phyloP scores from a whole-genome alignment of 805 yeast species.

The Myxozyma mucilagina region DNA sequence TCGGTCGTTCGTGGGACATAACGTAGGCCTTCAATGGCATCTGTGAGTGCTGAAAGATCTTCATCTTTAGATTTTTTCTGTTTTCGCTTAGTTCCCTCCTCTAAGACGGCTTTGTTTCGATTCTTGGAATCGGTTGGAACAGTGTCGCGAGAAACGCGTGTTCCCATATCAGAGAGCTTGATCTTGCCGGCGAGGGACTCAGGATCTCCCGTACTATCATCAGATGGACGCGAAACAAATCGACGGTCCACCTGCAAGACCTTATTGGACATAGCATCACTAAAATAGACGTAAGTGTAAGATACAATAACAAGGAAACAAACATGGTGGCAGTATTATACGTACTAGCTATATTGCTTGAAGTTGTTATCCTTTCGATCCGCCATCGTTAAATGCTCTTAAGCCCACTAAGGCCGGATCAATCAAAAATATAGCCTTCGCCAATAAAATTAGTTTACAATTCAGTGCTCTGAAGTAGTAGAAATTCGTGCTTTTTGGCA shows the following conservation, averaged over 20 bases:
- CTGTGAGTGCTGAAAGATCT: constrained; percentile 38
- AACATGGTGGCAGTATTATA: neutral
- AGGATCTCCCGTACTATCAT: constrained; percentile 62
- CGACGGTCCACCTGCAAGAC: constrained; percentile 63
- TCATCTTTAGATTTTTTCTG: constrained; percentile 16
- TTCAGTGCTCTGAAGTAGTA: neutral
- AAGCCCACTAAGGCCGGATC: neutral
- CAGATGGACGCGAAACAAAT: constrained; percentile 48
- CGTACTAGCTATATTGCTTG: constrained; percentile 32
- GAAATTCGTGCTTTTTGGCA: neutral
- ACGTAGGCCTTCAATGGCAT: constrained; percentile 49
- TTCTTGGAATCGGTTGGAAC: constrained; percentile 31
- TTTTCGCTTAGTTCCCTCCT: constrained; percentile 5
- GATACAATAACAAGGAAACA: neutral
- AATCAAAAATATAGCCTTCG: neutral
- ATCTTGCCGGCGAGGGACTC: constrained; percentile 70
- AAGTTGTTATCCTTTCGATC: constrained; percentile 22
- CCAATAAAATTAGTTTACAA: neutral
- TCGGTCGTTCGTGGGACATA: constrained; percentile 65
- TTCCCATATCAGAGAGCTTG: constrained; percentile 70
- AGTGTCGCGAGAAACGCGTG: constrained; percentile 40
- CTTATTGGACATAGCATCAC: constrained; percentile 68
- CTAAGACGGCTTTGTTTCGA: constrained; percentile 13
- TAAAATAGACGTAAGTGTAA: neutral
- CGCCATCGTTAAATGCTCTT: constrained; percentile 21